A percentile compares a stretch with the other conserved stretches of the same genome.
These are phyloP conservation scores for Dichotomopilus funicola DNA, from an alignment of 2,329 filamentous ascomycete genomes.

Conservation along the genomic window DNA sequence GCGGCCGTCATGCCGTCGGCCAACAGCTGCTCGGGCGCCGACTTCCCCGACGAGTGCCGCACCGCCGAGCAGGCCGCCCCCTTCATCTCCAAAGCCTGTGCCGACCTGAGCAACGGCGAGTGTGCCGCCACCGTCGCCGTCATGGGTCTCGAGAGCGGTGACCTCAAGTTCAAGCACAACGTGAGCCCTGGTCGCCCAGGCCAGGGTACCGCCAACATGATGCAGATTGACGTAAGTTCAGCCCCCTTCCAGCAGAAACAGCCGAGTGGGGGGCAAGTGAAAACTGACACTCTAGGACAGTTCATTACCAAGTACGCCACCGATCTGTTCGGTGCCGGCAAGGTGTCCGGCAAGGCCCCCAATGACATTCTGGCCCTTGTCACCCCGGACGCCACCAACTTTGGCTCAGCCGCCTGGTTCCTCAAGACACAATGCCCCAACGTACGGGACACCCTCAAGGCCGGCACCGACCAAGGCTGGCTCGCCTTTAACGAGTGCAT, in stretches of 20 bases:
- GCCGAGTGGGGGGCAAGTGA: neutral
- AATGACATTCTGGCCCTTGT: slow-evolving; percentile 40
- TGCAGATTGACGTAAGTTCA: slow-evolving; percentile 23
- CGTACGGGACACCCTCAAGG: slow-evolving; percentile 31
- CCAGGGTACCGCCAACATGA: slow-evolving; percentile 62
- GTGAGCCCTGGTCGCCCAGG: slow-evolving; percentile 46
- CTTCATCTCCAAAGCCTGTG: slow-evolving; percentile 50
- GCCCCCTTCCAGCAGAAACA: neutral
- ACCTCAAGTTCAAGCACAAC: slow-evolving; percentile 68
- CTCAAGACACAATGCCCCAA: slow-evolving; percentile 37
- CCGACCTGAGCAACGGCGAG: slow-evolving; percentile 52
- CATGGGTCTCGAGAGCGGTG: slow-evolving; percentile 63
- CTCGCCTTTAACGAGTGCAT: slow-evolving; percentile 44
- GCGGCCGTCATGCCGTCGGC: slow-evolving; percentile 52
- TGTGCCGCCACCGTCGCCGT: slow-evolving; percentile 65
- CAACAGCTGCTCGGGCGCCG: slow-evolving; percentile 42
- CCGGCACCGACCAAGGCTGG: slow-evolving; percentile 37
- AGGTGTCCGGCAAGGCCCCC: slow-evolving; percentile 30
- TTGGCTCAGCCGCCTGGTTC: slow-evolving; percentile 48
- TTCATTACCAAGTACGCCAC: slow-evolving; percentile 36
- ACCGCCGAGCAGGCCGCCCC: slow-evolving; percentile 57
- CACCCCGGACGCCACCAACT: slow-evolving; percentile 45
- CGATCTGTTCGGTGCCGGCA: slow-evolving; percentile 29
- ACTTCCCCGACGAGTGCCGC: slow-evolving; percentile 52
- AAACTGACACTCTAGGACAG: slow-evolving; percentile 12